Conservation (phyloP, 1,284 basidiomycete genomes). For the Ceratobasidium sp. region DNA sequence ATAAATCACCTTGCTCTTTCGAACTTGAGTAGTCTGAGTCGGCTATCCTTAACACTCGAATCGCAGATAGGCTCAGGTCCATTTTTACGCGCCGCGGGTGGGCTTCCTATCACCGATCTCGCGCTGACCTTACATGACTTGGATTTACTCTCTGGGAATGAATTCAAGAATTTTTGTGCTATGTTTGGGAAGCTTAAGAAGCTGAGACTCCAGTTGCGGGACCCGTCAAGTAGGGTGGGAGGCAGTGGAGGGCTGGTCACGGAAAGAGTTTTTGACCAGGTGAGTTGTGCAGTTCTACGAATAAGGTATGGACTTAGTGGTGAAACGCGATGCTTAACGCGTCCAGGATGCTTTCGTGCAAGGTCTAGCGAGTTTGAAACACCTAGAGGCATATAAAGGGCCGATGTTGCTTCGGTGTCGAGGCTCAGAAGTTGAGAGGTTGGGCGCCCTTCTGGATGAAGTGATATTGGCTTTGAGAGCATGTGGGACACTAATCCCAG, state of each 20-base stretch:
- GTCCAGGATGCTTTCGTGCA: too few species aligned
- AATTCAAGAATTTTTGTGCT: conserved; percentile 16
- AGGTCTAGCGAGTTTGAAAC: too few species aligned
- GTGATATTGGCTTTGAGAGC: neutral
- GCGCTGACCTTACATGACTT: conserved; percentile 8
- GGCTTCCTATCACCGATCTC: conserved; percentile 18
- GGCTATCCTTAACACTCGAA: conserved; percentile 19
- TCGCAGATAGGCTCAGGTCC: conserved; percentile 20
- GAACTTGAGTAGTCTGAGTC: neutral
- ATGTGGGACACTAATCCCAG: neutral
- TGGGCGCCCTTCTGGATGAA: neutral
- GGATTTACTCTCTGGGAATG: conserved; percentile 9
- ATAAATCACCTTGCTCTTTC: neutral
- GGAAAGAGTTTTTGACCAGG: conserved; percentile 5
- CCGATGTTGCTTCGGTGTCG: conserved; percentile 12
- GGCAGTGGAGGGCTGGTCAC: neutral
- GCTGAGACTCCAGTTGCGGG: conserved; percentile 2
- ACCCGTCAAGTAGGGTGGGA: neutral
- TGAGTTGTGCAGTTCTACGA: neutral
- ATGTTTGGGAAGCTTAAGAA: conserved; percentile 1
- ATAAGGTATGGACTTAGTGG: too few species aligned
- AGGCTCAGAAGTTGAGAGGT: neutral
- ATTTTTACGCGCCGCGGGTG: conserved; percentile 10
- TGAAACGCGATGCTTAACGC: too few species aligned
- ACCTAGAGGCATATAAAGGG: neutral